phyloP scores from a whole-genome alignment of 306 rosid species.

The Corylus heterophylla region DNA sequence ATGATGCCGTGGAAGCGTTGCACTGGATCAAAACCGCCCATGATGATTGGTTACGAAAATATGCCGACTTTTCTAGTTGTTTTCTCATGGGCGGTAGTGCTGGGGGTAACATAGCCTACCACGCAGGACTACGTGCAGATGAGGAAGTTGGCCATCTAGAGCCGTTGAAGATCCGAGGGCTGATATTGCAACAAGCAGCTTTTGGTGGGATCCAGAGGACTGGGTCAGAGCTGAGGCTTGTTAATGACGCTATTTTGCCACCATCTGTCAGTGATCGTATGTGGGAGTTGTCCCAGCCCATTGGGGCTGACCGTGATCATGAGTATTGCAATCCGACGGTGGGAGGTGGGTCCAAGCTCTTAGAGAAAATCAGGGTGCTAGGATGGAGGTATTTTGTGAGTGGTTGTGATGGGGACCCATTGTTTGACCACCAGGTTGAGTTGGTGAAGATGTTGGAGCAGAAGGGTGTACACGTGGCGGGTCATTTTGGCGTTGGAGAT shows the following conservation, averaged over 20 bases:
- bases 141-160: background rate
- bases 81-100: conserved; percentile 57
- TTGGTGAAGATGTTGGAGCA: conserved; percentile 34
- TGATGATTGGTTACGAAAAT: conserved; percentile 39
- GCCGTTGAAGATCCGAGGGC: conserved; percentile 38
- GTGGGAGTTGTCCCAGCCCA: conserved; percentile 51
- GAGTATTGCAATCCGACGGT: conserved; percentile 52
- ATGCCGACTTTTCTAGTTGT: conserved; percentile 41
- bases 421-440: conserved; percentile 46
- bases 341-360: background rate
- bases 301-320: conserved; percentile 46
- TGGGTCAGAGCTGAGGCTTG: conserved; percentile 34
- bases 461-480: conserved; percentile 39
- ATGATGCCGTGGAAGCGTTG: conserved; percentile 51
- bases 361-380: background rate
- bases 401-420: conserved; percentile 51
- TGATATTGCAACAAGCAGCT: conserved; percentile 47
- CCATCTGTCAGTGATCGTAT: conserved; percentile 12
- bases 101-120: conserved; percentile 51
- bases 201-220: conserved; percentile 48
- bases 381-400: conserved; percentile 41
- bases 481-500: conserved; percentile 37
- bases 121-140: conserved; percentile 33
- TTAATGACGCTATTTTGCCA: conserved; percentile 20
- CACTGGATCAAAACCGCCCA: conserved; percentile 29